These are phyloP conservation scores for Leptomonas seymouri DNA, from an alignment of 208 protist genomes.

Conservation along the genomic window DNA sequence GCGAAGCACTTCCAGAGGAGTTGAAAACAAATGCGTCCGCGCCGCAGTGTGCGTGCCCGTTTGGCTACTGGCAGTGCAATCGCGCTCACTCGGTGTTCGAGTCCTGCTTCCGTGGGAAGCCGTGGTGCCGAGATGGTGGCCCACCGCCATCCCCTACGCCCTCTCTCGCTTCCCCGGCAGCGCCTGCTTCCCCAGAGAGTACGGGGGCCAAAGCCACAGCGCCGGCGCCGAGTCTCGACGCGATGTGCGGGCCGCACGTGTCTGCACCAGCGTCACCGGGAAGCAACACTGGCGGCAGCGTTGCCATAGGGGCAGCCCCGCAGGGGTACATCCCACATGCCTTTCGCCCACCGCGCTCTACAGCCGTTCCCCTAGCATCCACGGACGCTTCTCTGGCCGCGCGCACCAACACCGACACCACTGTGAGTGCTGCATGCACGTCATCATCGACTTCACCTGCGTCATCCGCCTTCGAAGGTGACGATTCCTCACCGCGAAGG, in stretches of 20 bases:
- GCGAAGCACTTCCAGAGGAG: background rate
- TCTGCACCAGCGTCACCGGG: background rate
- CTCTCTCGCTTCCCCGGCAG: background rate
- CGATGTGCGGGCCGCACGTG: background rate
- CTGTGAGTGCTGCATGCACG: background rate
- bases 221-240: background rate
- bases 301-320: background rate
- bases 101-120: constrained; percentile 55
- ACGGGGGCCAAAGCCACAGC: background rate
- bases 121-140: constrained; percentile 35
- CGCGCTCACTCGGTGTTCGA: constrained; percentile 67
- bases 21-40: background rate
- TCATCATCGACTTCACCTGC: background rate
- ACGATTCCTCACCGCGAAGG: background rate
- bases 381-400: background rate
- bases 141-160: background rate
- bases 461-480: background rate
- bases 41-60: constrained; percentile 37
- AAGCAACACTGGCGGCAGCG: background rate
- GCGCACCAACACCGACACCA: background rate
- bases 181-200: constrained; percentile 1
- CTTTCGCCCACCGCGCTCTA: constrained; percentile 37
- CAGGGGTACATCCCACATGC: constrained; percentile 23
- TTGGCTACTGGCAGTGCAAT: constrained; percentile 63
- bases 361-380: background rate